Evolutionary conservation across 306 rosid species (phyloP).

Genomic region (Arachis hypogaea): DNA sequence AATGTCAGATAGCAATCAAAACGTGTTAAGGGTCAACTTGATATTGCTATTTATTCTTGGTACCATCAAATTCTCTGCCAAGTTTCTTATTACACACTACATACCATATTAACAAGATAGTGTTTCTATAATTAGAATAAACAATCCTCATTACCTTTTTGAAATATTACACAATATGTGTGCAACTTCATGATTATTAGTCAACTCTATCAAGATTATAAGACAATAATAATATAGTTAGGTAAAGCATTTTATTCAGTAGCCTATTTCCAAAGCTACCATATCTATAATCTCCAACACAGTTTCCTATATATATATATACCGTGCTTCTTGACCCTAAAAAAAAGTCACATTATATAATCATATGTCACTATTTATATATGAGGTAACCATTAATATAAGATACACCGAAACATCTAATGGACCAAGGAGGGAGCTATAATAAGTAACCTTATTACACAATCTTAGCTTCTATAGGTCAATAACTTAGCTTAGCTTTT

Average conservation of each 20-base stretch:
- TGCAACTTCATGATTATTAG: slow-evolving; percentile 16
- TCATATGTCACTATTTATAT: slow-evolving; percentile 21
- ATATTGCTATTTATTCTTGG: neutral
- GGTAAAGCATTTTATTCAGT: slow-evolving; percentile 23
- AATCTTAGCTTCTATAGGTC: neutral
- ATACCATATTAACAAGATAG: neutral
- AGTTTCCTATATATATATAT: slow-evolving; percentile 3
- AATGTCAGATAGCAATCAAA: slow-evolving; percentile 7
- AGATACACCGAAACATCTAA: slow-evolving; percentile 32
- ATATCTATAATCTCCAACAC: neutral
- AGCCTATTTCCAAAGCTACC: neutral
- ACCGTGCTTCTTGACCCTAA: slow-evolving; percentile 1
- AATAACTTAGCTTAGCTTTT: neutral
- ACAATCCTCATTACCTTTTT: slow-evolving; percentile 3
- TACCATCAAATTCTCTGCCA: slow-evolving; percentile 5
- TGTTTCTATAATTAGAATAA: slow-evolving; percentile 29
- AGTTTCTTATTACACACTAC: neutral
- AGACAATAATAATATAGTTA: neutral
- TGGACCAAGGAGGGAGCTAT: slow-evolving; percentile 28
- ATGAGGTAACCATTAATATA: slow-evolving; percentile 8
- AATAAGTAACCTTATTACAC: slow-evolving; percentile 37
- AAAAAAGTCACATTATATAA: slow-evolving; percentile 15
- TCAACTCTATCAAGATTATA: slow-evolving; percentile 19
- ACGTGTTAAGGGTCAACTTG: slow-evolving; percentile 13
- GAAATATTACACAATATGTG: neutral